Evolutionary conservation across 495 filamentous ascomycete species (phyloP).

Genomic region (Oidiodendron maius): DNA sequence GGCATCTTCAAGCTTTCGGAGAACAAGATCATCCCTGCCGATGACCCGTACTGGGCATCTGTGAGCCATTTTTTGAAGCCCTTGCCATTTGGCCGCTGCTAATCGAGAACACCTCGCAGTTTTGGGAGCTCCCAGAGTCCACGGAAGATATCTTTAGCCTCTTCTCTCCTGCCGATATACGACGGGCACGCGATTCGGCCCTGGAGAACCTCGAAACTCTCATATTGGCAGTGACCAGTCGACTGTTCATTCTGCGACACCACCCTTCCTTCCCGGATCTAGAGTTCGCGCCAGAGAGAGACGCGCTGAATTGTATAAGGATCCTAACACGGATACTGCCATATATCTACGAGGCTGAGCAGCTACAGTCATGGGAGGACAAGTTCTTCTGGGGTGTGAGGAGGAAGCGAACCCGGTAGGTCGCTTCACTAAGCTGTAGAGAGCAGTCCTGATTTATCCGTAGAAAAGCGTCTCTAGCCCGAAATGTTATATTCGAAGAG

Average conservation of each 20-base stretch:
- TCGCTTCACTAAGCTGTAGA: conserved; percentile 33
- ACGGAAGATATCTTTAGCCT: conserved; percentile 95
- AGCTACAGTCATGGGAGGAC: conserved; percentile 82
- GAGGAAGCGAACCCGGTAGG: conserved; percentile 44
- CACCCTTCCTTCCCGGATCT: conserved; percentile 86
- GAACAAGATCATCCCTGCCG: conserved; percentile 76
- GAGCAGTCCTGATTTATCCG: conserved; percentile 26
- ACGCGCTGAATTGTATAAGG: conserved; percentile 91
- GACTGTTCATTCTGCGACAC: conserved; percentile 74
- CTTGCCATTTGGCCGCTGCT: not conserved
- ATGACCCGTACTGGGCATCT: conserved; percentile 91
- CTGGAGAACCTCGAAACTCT: conserved; percentile 90
- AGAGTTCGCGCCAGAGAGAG: conserved; percentile 80
- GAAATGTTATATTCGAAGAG: conserved; percentile 85
- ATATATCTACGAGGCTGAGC: conserved; percentile 87
- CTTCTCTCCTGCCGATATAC: conserved; percentile 89
- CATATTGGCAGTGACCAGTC: conserved; percentile 71
- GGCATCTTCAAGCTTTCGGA: conserved; percentile 97
- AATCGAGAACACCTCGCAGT: conserved; percentile 46
- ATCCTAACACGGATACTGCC: conserved; percentile 88
- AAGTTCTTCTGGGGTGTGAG: conserved; percentile 86
- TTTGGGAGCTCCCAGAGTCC: conserved; percentile 96
- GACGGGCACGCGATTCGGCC: conserved; percentile 80
- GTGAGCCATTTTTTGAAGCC: conserved; percentile 45
- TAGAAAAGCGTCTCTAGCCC: conserved; percentile 45